Evolutionary conservation across 2,329 filamentous ascomycete genomes (phyloP), one percentile per base, ranked within the genome.

Genomic region (Aspergillus quadricinctus): DNA sequence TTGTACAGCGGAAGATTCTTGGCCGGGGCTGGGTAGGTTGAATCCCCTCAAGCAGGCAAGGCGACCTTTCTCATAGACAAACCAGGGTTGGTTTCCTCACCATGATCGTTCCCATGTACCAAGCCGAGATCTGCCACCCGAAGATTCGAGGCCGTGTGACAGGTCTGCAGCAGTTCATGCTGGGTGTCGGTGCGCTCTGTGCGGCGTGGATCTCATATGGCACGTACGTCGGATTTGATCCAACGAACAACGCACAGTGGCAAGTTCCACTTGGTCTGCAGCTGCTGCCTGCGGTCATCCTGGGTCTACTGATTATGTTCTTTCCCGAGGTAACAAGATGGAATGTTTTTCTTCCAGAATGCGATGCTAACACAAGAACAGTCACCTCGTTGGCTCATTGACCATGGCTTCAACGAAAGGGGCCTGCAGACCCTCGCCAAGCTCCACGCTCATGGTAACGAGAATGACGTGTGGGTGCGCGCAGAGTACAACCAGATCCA

Each of bases 141-240:
- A 82, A 81, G 56, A 93, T 93, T 65, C 83, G 90, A 70, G 90
- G 89, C 11, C 79, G 86, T 60, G 82, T 94, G 31, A 92, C 88
- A 0, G 83, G 85, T 29, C 77, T 93, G 3, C 89, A 92, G 70
- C 89, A 92, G 65, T 92, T 92, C 68, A 92, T 92, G 88, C 71
- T 93, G 52, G 89, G 89, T 1, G 82, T 93, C 28, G 90, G 90
- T 55, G 78, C 88, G 17, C 80, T 94, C 1, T 75, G 86, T 17
- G 89, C 90, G 0, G 81, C 85, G 0, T 92, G 89, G 88, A 84
- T 89, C 49, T 85, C 84, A 0, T 93, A 86, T 59, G 89, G 86
- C 48, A 80, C 78, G 3, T 83, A 83, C 60, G 75, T 79, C 43
- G 77, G 79, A 17, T 82, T 85, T 57, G 62, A 71, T 1, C 66